These are phyloP conservation scores for Solanum hybrid DNA, from an alignment of 305 asterid genomes.

Conservation along the genomic window DNA sequence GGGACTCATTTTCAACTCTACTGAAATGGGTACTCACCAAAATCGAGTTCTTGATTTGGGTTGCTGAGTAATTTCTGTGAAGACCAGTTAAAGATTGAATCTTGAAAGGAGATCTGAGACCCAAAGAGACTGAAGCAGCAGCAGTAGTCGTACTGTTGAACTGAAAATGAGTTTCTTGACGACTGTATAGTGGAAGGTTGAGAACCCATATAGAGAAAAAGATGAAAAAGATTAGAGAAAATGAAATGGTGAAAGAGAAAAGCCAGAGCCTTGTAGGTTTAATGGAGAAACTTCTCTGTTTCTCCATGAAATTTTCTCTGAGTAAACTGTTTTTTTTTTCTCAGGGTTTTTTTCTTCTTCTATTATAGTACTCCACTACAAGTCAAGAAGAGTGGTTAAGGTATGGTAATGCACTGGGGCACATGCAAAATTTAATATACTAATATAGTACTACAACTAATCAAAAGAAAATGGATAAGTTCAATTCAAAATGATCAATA, in stretches of 20 bases:
- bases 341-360: not conserved
- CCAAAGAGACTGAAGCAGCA: not conserved
- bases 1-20: slow-evolving; percentile 11
- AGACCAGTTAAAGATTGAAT: slow-evolving; percentile 7
- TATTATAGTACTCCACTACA: not conserved
- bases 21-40: slow-evolving; percentile 7
- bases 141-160: slow-evolving; percentile 12
- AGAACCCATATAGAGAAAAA: slow-evolving; percentile 50
- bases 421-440: not conserved
- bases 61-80: slow-evolving; percentile 17
- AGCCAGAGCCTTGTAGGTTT: slow-evolving; percentile 44
- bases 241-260: slow-evolving; percentile 38
- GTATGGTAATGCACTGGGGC: not conserved
- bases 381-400: slow-evolving; percentile 1
- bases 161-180: slow-evolving; percentile 20
- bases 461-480: not conserved
- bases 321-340: not conserved
- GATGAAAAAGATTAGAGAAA: slow-evolving; percentile 35
- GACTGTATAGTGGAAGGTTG: slow-evolving; percentile 25
- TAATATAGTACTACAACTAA: not conserved
- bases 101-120: not conserved
- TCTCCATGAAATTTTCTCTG: slow-evolving; percentile 35
- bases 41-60: slow-evolving; percentile 14
- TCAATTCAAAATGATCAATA: not conserved
- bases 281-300: slow-evolving; percentile 44